Evolutionary conservation across 108 stramenopile species (phyloP).

Genomic region (Bacterosira constricta): DNA sequence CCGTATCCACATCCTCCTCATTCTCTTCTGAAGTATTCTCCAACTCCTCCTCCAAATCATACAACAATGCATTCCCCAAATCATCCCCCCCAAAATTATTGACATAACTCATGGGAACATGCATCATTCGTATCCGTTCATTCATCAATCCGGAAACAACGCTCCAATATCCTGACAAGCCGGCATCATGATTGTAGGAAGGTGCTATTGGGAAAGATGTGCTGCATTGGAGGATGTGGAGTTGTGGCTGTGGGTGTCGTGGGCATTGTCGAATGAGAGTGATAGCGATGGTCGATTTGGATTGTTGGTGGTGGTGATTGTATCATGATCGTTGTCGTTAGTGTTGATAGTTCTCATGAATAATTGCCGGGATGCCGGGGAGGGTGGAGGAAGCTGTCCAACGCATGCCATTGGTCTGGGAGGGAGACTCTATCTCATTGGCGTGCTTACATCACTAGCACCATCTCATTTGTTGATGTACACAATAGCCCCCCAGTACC

Average conservation of each 20-base stretch:
- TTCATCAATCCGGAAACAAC: constrained; percentile 11
- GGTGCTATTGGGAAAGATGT: constrained; percentile 6
- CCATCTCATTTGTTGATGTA: no score
- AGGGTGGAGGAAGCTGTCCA: constrained; percentile 39
- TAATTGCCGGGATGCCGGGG: constrained; percentile 51
- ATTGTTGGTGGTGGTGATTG: background rate
- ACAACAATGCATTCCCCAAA: no score
- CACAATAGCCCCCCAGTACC: no score
- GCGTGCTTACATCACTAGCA: no score
- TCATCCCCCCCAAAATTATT: background rate
- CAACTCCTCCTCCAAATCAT: constrained; percentile 10
- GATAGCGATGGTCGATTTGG: background rate
- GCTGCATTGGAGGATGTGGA: no score
- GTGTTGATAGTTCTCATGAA: constrained; percentile 16
- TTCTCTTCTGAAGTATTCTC: constrained; percentile 20
- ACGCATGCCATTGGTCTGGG: background rate
- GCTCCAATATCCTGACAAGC: constrained; percentile 48
- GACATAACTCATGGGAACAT: background rate
- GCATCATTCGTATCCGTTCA: constrained; percentile 8
- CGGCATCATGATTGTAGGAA: constrained; percentile 13
- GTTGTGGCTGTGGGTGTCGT: constrained; percentile 6
- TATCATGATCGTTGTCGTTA: background rate
- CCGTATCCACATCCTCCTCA: constrained; percentile 30
- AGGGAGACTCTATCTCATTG: constrained; percentile 13
- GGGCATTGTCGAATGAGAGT: constrained; percentile 10